Percentiles rank a stretch among this genome's conserved stretches.
Evolutionary conservation across 2,329 filamentous ascomycete species (phyloP).

Genomic region (Trichophyton benhamiae): DNA sequence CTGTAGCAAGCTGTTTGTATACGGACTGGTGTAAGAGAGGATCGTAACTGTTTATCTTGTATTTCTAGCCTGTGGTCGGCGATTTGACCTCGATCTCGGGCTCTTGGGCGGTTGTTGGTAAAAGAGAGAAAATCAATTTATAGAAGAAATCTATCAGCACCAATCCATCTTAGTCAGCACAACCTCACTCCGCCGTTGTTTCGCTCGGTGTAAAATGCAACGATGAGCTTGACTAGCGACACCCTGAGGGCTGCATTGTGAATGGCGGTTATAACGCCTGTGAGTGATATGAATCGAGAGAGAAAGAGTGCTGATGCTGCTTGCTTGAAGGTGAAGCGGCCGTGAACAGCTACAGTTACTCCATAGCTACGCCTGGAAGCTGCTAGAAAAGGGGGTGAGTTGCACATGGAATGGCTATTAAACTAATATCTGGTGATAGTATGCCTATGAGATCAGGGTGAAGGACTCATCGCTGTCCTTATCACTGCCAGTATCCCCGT

Average conservation of each 20-base stretch:
- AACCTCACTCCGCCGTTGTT: not conserved
- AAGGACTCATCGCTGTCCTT: too few relatives aligned
- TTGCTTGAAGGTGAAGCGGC: too few relatives aligned
- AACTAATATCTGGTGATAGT: too few relatives aligned
- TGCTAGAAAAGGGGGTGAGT: too few relatives aligned
- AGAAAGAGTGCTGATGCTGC: too few relatives aligned
- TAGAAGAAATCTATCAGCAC: slow-evolving; percentile 12
- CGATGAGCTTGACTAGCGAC: not conserved
- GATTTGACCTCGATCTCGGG: slow-evolving; percentile 3
- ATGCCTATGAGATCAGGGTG: too few relatives aligned
- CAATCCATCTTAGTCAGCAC: slow-evolving; percentile 12
- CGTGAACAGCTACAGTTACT: too few relatives aligned
- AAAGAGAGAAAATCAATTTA: slow-evolving; percentile 16
- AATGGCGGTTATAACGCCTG: too few relatives aligned
- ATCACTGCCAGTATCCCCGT: too few relatives aligned
- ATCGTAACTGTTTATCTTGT: not conserved
- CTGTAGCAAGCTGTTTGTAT: slow-evolving; percentile 1
- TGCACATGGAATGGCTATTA: too few relatives aligned
- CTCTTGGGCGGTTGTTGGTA: slow-evolving; percentile 10
- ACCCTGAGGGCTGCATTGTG: not conserved
- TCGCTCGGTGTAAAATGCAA: not conserved
- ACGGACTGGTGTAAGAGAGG: not conserved
- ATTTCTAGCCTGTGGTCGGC: slow-evolving; percentile 3
- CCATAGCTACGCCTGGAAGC: too few relatives aligned
- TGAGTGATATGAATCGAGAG: too few relatives aligned